Evolutionary conservation across 2,329 filamentous ascomycete species (phyloP).

Genomic region (Gaeumannomyces sp.): DNA sequence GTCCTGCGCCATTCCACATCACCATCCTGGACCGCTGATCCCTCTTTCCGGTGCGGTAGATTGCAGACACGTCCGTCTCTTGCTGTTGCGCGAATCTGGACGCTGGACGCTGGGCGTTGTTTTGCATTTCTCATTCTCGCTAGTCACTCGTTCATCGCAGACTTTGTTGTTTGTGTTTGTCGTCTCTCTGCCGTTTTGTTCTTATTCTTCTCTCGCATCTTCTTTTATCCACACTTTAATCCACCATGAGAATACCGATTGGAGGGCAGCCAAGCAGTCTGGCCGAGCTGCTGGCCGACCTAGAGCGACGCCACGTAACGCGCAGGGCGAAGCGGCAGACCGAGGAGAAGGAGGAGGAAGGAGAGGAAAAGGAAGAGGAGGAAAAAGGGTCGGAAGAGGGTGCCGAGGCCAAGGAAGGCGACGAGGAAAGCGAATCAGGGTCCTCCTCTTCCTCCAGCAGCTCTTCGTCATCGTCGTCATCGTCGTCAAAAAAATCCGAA

Average conservation of each 20-base stretch:
- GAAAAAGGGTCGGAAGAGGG: not conserved
- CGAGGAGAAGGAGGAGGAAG: not conserved
- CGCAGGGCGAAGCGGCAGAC: not conserved
- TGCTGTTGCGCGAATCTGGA: not conserved
- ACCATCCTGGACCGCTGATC: not conserved
- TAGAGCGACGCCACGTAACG: not conserved
- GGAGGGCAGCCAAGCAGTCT: not conserved
- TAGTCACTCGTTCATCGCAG: no score
- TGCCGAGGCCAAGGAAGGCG: not conserved
- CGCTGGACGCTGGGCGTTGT: not conserved
- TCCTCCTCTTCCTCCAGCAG: not conserved
- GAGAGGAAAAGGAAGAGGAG: not conserved
- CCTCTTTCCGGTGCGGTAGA: not conserved
- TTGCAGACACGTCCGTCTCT: not conserved
- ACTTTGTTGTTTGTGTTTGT: no score
- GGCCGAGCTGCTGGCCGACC: not conserved
- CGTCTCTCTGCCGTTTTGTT: not conserved
- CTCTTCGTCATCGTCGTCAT: not conserved
- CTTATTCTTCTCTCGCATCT: no score
- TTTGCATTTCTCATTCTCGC: not conserved
- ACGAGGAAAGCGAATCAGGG: not conserved
- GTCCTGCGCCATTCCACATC: not conserved
- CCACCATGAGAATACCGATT: not conserved
- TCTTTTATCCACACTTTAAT: not conserved
- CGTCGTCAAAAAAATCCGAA: not conserved